Evolutionary conservation across 2,329 filamentous ascomycete species (phyloP).

Genomic region (Colletotrichum limetticola): DNA sequence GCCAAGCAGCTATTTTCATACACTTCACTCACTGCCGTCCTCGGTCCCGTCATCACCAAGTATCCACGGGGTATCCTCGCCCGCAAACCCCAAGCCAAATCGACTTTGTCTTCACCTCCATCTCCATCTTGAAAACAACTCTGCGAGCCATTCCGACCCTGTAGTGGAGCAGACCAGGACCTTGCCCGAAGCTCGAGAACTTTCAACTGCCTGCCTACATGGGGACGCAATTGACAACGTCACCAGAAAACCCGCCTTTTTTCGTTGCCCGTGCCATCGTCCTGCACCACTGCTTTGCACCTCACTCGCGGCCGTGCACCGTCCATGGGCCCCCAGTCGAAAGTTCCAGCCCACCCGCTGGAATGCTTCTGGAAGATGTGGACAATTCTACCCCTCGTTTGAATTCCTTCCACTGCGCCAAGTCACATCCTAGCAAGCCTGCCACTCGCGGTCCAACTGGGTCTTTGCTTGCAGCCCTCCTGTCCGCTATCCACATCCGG

Average conservation of each 20-base stretch:
- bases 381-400: slow-evolving; percentile 1
- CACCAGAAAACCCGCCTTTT: neutral
- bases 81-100: neutral
- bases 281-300: neutral
- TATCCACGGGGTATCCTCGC: neutral
- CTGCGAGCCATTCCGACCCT: neutral
- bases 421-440: slow-evolving; percentile 6
- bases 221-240: neutral
- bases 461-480: slow-evolving; percentile 13
- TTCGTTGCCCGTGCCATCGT: neutral
- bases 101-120: neutral
- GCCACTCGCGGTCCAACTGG: slow-evolving; percentile 18
- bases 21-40: neutral
- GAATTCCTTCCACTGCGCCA: slow-evolving; percentile 12
- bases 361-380: slow-evolving; percentile 34
- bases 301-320: slow-evolving; percentile 7
- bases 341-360: slow-evolving; percentile 14
- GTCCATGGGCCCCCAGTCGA: neutral
- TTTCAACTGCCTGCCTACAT: neutral
- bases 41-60: neutral
- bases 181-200: neutral
- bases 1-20: slow-evolving; percentile 5
- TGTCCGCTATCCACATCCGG: neutral
- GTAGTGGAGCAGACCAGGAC: neutral
- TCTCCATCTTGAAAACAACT: neutral